These are phyloP conservation scores for Annulohypoxylon maeteangense DNA, from an alignment of 495 filamentous ascomycete species.

Conservation along the genomic window DNA sequence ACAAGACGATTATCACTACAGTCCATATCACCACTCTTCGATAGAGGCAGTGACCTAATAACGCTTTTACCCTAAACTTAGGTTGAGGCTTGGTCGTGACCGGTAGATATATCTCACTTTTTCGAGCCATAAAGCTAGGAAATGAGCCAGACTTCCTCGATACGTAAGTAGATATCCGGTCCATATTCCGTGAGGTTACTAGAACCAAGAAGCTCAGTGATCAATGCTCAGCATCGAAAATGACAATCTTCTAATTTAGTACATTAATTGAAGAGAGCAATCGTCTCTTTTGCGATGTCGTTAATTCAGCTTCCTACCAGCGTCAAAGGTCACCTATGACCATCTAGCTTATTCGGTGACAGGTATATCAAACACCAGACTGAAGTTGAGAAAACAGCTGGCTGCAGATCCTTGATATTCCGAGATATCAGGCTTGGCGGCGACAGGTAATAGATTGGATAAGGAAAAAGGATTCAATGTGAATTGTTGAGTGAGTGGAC, in stretches of 20 bases:
- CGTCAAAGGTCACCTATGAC: neutral
- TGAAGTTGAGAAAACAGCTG: neutral
- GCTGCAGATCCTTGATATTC: neutral
- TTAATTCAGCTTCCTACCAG: neutral
- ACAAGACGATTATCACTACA: constrained; percentile 43
- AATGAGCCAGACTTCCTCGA: constrained; percentile 43
- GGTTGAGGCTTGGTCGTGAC: constrained; percentile 35
- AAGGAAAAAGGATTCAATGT: constrained; percentile 19
- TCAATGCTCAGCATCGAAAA: constrained; percentile 45
- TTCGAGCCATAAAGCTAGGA: constrained; percentile 41
- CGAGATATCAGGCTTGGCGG: neutral
- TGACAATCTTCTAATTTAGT: constrained; percentile 13
- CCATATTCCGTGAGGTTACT: constrained; percentile 31
- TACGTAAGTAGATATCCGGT: constrained; percentile 39
- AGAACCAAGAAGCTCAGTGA: constrained; percentile 23
- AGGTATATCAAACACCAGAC: constrained; percentile 1
- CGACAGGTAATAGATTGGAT: neutral
- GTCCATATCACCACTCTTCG: constrained; percentile 57
- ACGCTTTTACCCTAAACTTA: constrained; percentile 46
- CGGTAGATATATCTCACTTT: constrained; percentile 43
- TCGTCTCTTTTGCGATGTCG: neutral
- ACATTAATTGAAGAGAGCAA: constrained; percentile 9
- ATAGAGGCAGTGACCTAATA: constrained; percentile 55
- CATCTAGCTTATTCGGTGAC: constrained; percentile 5
- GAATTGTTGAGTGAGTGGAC: constrained; percentile 25